Conservation (phyloP, 257 asterid genomes). For the Salvia splendens region DNA sequence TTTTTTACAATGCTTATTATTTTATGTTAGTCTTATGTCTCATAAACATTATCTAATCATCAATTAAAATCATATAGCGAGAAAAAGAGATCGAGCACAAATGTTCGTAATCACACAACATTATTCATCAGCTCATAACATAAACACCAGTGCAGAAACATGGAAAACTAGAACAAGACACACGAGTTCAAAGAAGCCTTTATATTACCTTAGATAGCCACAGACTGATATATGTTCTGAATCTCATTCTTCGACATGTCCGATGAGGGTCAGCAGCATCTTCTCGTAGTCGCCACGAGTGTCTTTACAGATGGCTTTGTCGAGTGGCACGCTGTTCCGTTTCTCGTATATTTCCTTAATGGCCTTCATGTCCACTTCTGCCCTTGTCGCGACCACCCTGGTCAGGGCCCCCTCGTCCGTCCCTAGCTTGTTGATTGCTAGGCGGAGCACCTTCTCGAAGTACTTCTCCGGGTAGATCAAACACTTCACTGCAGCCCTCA, state of each 20-base stretch:
- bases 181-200: not conserved
- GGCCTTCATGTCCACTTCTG: constrained; percentile 75
- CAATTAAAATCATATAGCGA: no score
- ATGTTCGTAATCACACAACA: not conserved
- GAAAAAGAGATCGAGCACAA: not conserved
- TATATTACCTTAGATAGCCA: not conserved
- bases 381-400: constrained; percentile 77
- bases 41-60: no score
- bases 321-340: constrained; percentile 77
- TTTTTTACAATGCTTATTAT: no score
- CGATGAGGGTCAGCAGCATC: constrained; percentile 77
- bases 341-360: constrained; percentile 62
- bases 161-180: not conserved
- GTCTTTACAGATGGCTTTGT: constrained; percentile 75
- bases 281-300: constrained; percentile 85
- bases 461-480: constrained; percentile 72
- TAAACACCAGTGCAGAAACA: constrained; percentile 17
- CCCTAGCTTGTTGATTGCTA: constrained; percentile 64
- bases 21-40: no score
- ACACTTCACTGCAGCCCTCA: constrained; percentile 70
- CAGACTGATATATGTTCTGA: no score
- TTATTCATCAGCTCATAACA: not conserved
- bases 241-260: constrained; percentile 62
- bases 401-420: constrained; percentile 85
- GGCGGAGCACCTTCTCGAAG: constrained; percentile 73